phyloP scores from a whole-genome alignment of 257 asterid species.

The Solanum chaucha region DNA sequence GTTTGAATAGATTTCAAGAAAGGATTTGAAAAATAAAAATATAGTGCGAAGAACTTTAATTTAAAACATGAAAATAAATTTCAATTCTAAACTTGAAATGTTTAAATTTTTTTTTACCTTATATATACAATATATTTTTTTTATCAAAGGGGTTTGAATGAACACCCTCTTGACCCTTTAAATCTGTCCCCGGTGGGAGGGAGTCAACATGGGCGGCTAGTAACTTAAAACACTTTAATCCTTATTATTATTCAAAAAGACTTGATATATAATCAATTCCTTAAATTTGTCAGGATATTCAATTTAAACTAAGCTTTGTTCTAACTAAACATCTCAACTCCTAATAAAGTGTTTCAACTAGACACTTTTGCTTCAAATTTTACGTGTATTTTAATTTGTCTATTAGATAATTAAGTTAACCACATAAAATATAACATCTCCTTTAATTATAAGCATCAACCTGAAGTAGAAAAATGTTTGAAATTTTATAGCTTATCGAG shows the following conservation, averaged over 20 bases:
- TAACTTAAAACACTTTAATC: not conserved
- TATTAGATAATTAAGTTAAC: not conserved
- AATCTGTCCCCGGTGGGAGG: not conserved
- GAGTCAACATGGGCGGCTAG: not conserved
- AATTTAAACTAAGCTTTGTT: not conserved
- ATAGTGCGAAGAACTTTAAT: fast-evolving
- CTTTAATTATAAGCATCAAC: not conserved
- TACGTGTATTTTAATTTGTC: too few species aligned
- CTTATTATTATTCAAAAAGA: not conserved
- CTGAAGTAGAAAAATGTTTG: too few species aligned
- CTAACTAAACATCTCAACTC: not conserved
- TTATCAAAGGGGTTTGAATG: fast-evolving
- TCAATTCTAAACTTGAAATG: not conserved
- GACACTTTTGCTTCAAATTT: not conserved
- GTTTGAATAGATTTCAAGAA: not conserved
- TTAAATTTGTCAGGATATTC: not conserved
- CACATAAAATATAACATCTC: not conserved
- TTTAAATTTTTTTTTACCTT: not conserved
- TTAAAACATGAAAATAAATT: not conserved
- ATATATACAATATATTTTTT: not conserved
- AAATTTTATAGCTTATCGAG: not conserved
- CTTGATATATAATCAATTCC: not conserved
- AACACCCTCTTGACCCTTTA: not conserved
- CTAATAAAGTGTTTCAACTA: not conserved
- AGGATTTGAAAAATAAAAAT: not conserved